Evolutionary conservation across 805 yeast genomes (phyloP).

Genomic region (Wickerhamiella parazyma): DNA sequence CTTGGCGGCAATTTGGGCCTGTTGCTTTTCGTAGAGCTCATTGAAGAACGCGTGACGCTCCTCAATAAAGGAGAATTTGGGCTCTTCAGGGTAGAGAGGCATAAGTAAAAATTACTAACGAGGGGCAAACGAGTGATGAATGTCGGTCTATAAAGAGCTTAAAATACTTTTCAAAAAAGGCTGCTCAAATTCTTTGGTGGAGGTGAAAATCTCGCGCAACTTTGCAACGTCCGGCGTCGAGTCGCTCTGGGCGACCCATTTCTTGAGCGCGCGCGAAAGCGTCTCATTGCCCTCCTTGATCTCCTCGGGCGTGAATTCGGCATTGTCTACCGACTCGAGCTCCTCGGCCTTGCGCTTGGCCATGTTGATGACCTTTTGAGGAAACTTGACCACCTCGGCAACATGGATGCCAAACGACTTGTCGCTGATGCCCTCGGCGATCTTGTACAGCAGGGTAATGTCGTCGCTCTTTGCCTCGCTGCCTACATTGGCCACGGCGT

Average conservation of each 20-base stretch:
- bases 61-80: constrained; percentile 74
- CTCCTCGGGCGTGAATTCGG: constrained; percentile 36
- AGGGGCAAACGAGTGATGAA: too few species aligned
- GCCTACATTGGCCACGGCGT: constrained; percentile 61
- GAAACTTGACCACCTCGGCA: constrained; percentile 90
- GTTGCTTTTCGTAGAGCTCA: constrained; percentile 61
- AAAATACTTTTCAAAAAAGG: constrained; percentile 11
- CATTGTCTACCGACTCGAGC: constrained; percentile 47
- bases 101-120: neutral
- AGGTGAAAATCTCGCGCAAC: constrained; percentile 10
- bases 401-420: constrained; percentile 97
- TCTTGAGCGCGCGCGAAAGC: constrained; percentile 32
- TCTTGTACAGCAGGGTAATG: constrained; percentile 79
- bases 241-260: constrained; percentile 25
- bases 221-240: constrained; percentile 12
- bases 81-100: constrained; percentile 30
- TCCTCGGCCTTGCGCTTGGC: constrained; percentile 90
- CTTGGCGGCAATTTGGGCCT: constrained; percentile 52
- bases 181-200: constrained; percentile 13
- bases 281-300: constrained; percentile 39
- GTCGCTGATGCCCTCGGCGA: constrained; percentile 92
- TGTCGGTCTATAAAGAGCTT: neutral
- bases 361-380: constrained; percentile 79
- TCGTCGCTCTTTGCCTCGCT: constrained; percentile 24
- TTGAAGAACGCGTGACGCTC: constrained; percentile 70